Evolutionary conservation across 805 yeast genomes (phyloP), one percentile per base, ranked within the genome.

Genomic region (Saccharomycopsis sp.): DNA sequence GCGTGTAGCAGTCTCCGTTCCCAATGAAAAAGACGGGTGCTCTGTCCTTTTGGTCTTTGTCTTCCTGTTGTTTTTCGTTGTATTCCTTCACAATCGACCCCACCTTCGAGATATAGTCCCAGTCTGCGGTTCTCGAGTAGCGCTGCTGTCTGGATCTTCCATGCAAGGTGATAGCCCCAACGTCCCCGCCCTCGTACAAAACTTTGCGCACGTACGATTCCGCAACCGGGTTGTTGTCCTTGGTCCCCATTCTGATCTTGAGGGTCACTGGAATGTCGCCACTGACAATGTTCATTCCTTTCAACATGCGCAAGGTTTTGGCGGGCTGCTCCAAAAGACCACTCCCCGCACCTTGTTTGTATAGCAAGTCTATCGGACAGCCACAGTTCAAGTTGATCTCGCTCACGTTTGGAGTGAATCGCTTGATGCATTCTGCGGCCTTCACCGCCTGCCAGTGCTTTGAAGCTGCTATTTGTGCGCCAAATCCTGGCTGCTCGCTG

Each of bases 141-240:
- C 99, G 77, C 74, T 94, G 99, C 69, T 91, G 97, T 67, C 99
- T 82, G 1, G 97, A 88, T 67, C 99, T 82, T 34, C 99, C 99
- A 67, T 94, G 99, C 56, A 94, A 74, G 1, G 98, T 94, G 63
- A 94, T 84, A 0, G 97, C 95, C 2, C 91, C 92, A 9, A 87
- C 89, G 64, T 88, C 91, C 18, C 90, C 84, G 40, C 56, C 56
- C 67, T 90, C 96, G 40, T 76, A 77, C 52, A 92, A 53, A 4
- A 94, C 70, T 63, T 96, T 78, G 51, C 77, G 77, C 8, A 90
- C 89, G 58, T 94, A 73, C 47, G 81, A 75, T 58, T 82, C 83
- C n/a, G 98, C 99, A n/a, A 87, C 82, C 53, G 95, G 95, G 62
- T 89, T 86, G 56, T 78, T 79, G 66, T 92, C 97, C 64, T 79